Percentiles rank a stretch among this genome's conserved stretches.
Evolutionary conservation across 495 filamentous ascomycete genomes (phyloP).

Genomic region (Penicillium tannophilum): DNA sequence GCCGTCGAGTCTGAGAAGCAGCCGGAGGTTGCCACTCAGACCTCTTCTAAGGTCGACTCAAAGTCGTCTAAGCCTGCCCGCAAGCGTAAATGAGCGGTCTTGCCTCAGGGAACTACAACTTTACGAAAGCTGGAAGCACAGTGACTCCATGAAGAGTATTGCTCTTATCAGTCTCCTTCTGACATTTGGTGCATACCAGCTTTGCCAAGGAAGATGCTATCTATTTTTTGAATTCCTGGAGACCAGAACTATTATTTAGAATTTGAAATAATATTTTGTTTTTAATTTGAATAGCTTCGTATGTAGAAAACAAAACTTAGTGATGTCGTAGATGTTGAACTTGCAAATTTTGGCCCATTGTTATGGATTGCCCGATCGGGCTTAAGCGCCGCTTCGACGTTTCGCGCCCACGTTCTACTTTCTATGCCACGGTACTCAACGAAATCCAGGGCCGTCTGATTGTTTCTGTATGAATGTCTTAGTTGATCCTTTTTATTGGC

Average conservation of each 20-base stretch:
- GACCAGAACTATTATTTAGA: not conserved
- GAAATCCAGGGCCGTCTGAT: not conserved
- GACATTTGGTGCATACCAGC: not conserved
- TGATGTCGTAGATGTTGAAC: not conserved
- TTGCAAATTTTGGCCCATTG: slow-evolving; percentile 5
- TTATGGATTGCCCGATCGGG: slow-evolving; percentile 29
- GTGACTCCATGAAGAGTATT: not conserved
- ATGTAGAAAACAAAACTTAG: not conserved
- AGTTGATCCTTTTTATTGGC: not conserved
- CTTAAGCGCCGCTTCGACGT: slow-evolving; percentile 17
- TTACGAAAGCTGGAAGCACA: not conserved
- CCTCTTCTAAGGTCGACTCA: slow-evolving; percentile 36
- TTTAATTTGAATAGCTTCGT: not conserved
- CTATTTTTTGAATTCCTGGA: not conserved
- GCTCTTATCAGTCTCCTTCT: not conserved
- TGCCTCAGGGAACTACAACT: too few species aligned
- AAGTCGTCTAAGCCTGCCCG: slow-evolving; percentile 34
- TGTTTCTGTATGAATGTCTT: not conserved
- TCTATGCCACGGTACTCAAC: slow-evolving; percentile 13
- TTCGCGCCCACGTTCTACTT: slow-evolving; percentile 23
- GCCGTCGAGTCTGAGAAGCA: slow-evolving; percentile 47
- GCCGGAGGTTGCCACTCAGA: slow-evolving; percentile 25
- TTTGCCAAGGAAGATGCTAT: not conserved
- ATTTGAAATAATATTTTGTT: not conserved
- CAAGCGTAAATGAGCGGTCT: slow-evolving; percentile 43